Evolutionary conservation across 2,329 filamentous ascomycete genomes (phyloP).

Genomic region (Xylariales sp.): DNA sequence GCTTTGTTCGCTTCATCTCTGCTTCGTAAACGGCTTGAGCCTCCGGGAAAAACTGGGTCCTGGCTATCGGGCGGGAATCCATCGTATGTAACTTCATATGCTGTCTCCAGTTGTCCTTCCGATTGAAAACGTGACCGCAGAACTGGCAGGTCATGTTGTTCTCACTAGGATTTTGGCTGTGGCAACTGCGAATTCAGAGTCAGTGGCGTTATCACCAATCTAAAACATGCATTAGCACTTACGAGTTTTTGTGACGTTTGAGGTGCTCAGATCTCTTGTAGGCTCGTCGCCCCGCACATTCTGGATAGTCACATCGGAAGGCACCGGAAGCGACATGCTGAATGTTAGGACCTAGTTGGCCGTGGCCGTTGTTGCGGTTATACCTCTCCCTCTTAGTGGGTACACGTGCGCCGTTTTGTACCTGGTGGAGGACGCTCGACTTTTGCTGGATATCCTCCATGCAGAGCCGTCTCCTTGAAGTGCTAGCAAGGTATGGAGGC

Average conservation of each 20-base stretch:
- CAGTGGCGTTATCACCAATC: too few relatives aligned
- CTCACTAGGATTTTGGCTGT: conserved; percentile 16
- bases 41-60: conserved; percentile 23
- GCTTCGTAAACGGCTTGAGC: conserved; percentile 19
- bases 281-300: conserved; percentile 36
- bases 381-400: conserved; percentile 2
- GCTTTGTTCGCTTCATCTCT: conserved; percentile 17
- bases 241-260: conserved; percentile 42
- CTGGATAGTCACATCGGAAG: conserved; percentile 37
- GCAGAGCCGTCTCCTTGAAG: conserved; percentile 33
- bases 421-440: conserved; percentile 38
- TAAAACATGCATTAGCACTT: neutral
- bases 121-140: conserved; percentile 27
- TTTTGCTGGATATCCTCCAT: conserved; percentile 39
- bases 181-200: too few relatives aligned
- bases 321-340: conserved; percentile 20
- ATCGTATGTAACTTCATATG: conserved; percentile 33
- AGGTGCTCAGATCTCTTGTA: conserved; percentile 52
- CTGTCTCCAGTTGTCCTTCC: conserved; percentile 31
- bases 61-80: conserved; percentile 21
- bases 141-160: conserved; percentile 12
- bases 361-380: conserved; percentile 11
- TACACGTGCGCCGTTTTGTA: conserved; percentile 23
- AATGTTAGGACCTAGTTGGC: conserved; percentile 12
- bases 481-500: conserved; percentile 15